Evolutionary conservation across 257 asterid species (phyloP).

Genomic region (Nicotiana benthamiana): DNA sequence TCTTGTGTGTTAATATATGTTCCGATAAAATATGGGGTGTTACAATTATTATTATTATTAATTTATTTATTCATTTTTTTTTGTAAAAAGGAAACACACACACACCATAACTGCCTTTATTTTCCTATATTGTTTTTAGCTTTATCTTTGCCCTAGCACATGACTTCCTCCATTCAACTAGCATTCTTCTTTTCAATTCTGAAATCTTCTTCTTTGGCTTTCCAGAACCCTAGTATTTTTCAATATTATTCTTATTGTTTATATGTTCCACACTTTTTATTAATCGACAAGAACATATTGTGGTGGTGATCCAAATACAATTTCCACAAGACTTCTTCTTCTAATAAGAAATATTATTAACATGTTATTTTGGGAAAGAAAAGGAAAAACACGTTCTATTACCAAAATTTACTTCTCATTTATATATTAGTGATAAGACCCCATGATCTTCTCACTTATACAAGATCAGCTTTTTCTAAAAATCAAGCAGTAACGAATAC

Average conservation of each 20-base stretch:
- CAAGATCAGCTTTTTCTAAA: too few relatives aligned
- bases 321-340: neutral
- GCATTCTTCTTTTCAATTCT: neutral
- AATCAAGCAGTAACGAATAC: too few relatives aligned
- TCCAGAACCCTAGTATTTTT: neutral
- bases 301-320: neutral
- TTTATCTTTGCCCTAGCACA: neutral
- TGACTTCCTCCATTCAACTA: neutral
- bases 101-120: neutral
- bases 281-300: neutral
- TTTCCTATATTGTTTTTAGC: neutral
- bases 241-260: neutral
- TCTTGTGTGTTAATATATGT: too few relatives aligned
- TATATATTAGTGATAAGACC: too few relatives aligned
- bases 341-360: neutral
- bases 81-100: neutral
- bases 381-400: too few relatives aligned
- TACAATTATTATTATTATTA: too few relatives aligned
- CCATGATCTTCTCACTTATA: too few relatives aligned
- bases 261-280: neutral
- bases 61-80: too few relatives aligned
- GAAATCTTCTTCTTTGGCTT: neutral
- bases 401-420: too few relatives aligned
- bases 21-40: too few relatives aligned
- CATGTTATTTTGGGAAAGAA: neutral